A percentile compares a stretch with the other conserved stretches of the same genome.
phyloP scores from a whole-genome alignment of 202 grass and related monocot species.

The Schoenoplectus triqueter region DNA sequence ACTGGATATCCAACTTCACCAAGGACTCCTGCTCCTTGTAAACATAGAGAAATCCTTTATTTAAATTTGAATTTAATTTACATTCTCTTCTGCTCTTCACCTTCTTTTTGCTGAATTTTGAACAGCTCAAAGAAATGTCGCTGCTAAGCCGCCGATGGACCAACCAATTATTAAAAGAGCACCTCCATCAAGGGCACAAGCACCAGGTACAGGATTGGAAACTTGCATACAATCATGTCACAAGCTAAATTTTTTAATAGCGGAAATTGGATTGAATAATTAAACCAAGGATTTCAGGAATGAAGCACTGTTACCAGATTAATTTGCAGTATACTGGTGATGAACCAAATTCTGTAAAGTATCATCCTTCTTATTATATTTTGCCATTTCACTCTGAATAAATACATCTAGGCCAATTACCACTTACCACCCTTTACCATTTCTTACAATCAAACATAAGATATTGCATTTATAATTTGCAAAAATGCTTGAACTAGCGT shows the following conservation, averaged over 20 bases:
- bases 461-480: slow-evolving; percentile 37
- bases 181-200: slow-evolving; percentile 44
- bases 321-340: slow-evolving; percentile 28
- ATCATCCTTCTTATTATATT: not conserved
- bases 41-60: not conserved
- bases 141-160: slow-evolving; percentile 42
- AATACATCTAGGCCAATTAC: not conserved
- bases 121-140: slow-evolving; percentile 43
- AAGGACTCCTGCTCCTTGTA: slow-evolving; percentile 21
- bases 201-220: slow-evolving; percentile 44
- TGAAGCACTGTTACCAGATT: not conserved
- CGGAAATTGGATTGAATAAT: not conserved
- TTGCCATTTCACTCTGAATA: not conserved
- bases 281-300: not conserved
- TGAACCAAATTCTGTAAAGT: slow-evolving; percentile 11
- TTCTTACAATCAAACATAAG: not conserved
- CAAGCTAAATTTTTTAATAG: slow-evolving; percentile 23
- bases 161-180: slow-evolving; percentile 47
- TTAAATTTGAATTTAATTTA: not conserved
- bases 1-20: slow-evolving; percentile 27
- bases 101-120: slow-evolving; percentile 10
- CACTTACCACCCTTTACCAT: not conserved
- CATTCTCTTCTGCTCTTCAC: not conserved
- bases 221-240: slow-evolving; percentile 27
- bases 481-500: not conserved